phyloP scores from a whole-genome alignment of 805 yeast species.

The Nakazawaea wyomingensis region DNA sequence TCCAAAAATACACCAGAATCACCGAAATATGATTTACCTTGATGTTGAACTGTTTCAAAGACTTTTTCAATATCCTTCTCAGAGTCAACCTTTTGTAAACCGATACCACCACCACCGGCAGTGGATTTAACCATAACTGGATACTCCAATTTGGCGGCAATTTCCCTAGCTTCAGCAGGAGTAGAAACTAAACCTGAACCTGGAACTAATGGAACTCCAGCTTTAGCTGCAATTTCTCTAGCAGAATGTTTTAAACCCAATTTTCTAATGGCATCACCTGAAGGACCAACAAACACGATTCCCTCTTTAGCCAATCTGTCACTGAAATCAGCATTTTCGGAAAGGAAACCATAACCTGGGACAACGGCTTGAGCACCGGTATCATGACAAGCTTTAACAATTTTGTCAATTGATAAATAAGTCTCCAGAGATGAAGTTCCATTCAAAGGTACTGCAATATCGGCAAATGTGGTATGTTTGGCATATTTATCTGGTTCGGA shows the following conservation, averaged over 20 bases:
- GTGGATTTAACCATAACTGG: constrained; percentile 97
- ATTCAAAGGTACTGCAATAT: constrained; percentile 69
- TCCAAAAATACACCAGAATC: constrained; percentile 95
- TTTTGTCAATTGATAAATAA: constrained; percentile 79
- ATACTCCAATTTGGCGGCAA: constrained; percentile 72
- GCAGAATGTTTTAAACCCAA: constrained; percentile 96
- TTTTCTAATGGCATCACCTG: constrained; percentile 86
- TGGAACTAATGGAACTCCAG: constrained; percentile 97
- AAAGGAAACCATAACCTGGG: constrained; percentile 95
- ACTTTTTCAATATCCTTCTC: constrained; percentile 77
- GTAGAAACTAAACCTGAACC: constrained; percentile 80
- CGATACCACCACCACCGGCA: constrained; percentile 99
- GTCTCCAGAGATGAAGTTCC: constrained; percentile 90
- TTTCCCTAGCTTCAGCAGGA: constrained; percentile 67
- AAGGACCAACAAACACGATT: constrained; percentile 92
- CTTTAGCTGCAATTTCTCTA: constrained; percentile 83
- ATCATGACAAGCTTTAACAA: constrained; percentile 76
- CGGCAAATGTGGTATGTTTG: constrained; percentile 80
- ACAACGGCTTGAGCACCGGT: constrained; percentile 91
- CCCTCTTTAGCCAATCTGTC: constrained; percentile 81
- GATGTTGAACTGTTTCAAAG: constrained; percentile 88
- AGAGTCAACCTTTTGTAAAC: constrained; percentile 86
- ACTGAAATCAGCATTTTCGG: constrained; percentile 95
- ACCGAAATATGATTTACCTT: constrained; percentile 89
- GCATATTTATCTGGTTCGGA: constrained; percentile 89